Evolutionary conservation across 345 rosid species (phyloP), one percentile per base, ranked within the genome.

Genomic region (Moricandia moricandioides): DNA sequence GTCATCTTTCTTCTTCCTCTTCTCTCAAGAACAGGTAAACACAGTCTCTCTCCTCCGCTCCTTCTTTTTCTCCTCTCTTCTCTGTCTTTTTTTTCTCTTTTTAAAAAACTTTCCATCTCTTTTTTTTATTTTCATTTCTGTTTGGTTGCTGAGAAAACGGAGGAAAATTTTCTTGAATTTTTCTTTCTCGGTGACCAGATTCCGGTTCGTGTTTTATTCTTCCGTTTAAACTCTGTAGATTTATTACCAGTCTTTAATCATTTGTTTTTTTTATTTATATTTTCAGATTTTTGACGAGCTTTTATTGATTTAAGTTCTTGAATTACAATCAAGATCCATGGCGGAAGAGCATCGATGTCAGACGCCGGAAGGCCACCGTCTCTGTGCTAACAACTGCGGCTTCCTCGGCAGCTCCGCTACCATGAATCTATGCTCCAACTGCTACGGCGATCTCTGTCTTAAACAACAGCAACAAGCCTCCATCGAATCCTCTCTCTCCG

Each of bases 341-440:
- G 88, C 84, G 73, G 88, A 85, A 76, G 87, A 85, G 78, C 88
- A 85, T 80, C 57, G 85, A 78, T 85, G 82, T 77, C 80, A 83
- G 39, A 75, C 87, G 17, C 85, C 84, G n/a, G 87, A 85, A 67
- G 85, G 87, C 5, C 83, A 84, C 78, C 78, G 82, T 67, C 85
- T 80, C 65, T 85, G 88, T 78, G 85, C 35, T 17, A 85, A 85
- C 69, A 83, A 85, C 82, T 85, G 88, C 31, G 88, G 87, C n/a
- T 83, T 85, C 62, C 76, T 82, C 26, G 87, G 88, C 3, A 83
- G 83, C 73, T 75, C 87, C n/a, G 77, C 85, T 21, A 85, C 84
- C 65, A 83, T 83, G 86, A 85, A 85, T 62, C 87, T 85, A 0
- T 85, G 88, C 35, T 82, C 88, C 14, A 82, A 83, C 37, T 85